Evolutionary conservation across 352 stramenopile genomes (phyloP).

Genomic region (Globisporangium takayamanum): DNA sequence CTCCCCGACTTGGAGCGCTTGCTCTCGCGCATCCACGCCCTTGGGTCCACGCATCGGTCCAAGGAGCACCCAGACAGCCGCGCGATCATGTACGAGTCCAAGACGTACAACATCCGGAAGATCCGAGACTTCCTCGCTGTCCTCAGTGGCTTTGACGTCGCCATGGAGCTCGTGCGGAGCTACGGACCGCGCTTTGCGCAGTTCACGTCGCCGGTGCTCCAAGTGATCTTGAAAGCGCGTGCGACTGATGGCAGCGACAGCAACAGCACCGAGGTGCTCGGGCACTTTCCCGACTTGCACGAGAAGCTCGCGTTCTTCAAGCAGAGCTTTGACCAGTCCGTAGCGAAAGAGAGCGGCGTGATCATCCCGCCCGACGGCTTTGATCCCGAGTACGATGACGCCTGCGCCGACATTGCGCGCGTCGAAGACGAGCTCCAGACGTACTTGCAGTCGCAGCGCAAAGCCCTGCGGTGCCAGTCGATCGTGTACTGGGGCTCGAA

Average conservation of each 20-base stretch:
- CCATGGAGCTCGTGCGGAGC: slow-evolving; percentile 77
- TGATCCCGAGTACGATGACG: slow-evolving; percentile 93
- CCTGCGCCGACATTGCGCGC: slow-evolving; percentile 79
- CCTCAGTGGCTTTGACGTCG: slow-evolving; percentile 84
- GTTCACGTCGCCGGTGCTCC: slow-evolving; percentile 47
- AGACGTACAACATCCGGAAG: slow-evolving; percentile 97
- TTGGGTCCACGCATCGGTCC: slow-evolving; percentile 84
- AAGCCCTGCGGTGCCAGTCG: slow-evolving; percentile 61
- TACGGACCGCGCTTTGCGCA: slow-evolving; percentile 69
- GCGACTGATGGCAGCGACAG: not conserved
- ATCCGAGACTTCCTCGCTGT: slow-evolving; percentile 91
- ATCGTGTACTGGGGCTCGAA: slow-evolving; percentile 94
- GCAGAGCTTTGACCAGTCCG: slow-evolving; percentile 93
- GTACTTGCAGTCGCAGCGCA: slow-evolving; percentile 83
- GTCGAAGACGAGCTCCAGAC: slow-evolving; percentile 88
- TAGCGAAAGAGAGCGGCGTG: slow-evolving; percentile 84
- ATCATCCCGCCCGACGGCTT: slow-evolving; percentile 93
- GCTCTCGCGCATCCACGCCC: slow-evolving; percentile 94
- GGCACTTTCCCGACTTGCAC: slow-evolving; percentile 88
- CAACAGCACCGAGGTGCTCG: slow-evolving; percentile 4
- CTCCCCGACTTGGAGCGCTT: slow-evolving; percentile 96
- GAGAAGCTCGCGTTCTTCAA: slow-evolving; percentile 94
- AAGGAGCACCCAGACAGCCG: slow-evolving; percentile 92
- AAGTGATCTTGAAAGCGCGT: slow-evolving; percentile 42
- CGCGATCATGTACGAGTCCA: slow-evolving; percentile 97